phyloP scores from a whole-genome alignment of 2,329 filamentous ascomycete species.

The Fusarium beomiforme region DNA sequence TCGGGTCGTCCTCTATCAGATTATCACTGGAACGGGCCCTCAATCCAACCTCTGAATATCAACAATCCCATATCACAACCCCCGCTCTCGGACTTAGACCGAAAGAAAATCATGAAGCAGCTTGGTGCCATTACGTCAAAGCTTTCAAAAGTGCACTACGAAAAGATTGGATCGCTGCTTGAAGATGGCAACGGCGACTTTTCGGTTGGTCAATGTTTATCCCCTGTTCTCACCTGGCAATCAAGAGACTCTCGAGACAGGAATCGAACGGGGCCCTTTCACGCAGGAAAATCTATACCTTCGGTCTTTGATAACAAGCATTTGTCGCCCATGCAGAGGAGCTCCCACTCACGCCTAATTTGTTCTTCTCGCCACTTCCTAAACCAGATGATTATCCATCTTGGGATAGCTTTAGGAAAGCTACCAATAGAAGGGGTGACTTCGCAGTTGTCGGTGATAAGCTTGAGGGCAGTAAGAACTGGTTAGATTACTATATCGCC shows the following conservation, averaged over 20 bases:
- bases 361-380: not conserved
- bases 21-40: conserved; percentile 27
- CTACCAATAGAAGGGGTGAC: not conserved
- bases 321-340: not conserved
- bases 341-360: not conserved
- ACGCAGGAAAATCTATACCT: accelerated
- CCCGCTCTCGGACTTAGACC: accelerated
- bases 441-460: not conserved
- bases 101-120: accelerated
- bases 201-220: not conserved
- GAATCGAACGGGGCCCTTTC: not conserved
- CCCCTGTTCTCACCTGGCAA: not conserved
- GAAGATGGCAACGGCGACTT: not conserved
- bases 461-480: not conserved
- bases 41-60: not conserved
- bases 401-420: not conserved
- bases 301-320: not conserved
- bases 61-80: not conserved
- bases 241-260: not conserved
- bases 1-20: conserved; percentile 24
- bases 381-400: not conserved
- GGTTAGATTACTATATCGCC: not conserved
- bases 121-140: not conserved
- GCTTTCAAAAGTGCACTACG: not conserved
- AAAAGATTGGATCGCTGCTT: not conserved